Conservation (phyloP, 2,329 filamentous ascomycete genomes). For the Fusarium cyanostomum region DNA sequence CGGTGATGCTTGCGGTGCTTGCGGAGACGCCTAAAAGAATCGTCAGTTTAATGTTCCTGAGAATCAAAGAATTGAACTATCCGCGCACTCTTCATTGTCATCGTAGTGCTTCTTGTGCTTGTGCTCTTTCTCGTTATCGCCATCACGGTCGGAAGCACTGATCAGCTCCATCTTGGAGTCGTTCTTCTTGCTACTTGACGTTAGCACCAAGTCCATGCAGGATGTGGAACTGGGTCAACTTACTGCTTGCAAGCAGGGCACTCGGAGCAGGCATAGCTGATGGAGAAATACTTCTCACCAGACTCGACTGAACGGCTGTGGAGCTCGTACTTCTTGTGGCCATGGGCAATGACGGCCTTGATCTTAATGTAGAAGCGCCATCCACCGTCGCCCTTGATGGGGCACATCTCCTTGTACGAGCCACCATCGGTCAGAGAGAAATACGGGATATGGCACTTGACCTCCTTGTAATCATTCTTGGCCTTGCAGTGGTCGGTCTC, state of each 20-base stretch:
- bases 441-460: constrained; percentile 41
- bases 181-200: constrained; percentile 13
- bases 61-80: background rate
- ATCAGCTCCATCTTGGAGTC: constrained; percentile 23
- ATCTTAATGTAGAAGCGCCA: constrained; percentile 44
- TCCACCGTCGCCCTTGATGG: constrained; percentile 38
- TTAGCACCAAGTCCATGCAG: background rate
- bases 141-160: constrained; percentile 1
- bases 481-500: constrained; percentile 37
- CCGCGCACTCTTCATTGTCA: background rate
- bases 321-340: constrained; percentile 36
- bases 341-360: constrained; percentile 36
- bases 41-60: background rate
- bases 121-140: background rate
- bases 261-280: constrained; percentile 42
- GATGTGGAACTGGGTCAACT: background rate
- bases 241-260: constrained; percentile 42
- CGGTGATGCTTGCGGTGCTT: background rate
- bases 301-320: constrained; percentile 37
- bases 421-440: constrained; percentile 39
- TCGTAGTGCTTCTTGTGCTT: constrained; percentile 6
- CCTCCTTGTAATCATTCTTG: constrained; percentile 33
- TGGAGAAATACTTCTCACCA: constrained; percentile 39
- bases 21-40: background rate
- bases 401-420: constrained; percentile 39